These are phyloP conservation scores for cucumber (Cucumis sativus) DNA, from an alignment of 306 rosid genomes.

Conservation along the genomic window Cucumber_9930_V3 NC_026660.2:26466001-26466500, in stretches of 20 bases:
- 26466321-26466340: not conserved
- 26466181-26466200: not conserved
- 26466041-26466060: slow-evolving; percentile 38
- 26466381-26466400: not conserved
- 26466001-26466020: slow-evolving; percentile 46
- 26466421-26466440: not conserved
- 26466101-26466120: slow-evolving; percentile 6
- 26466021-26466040: slow-evolving; percentile 34
- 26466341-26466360: not conserved
- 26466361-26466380: not conserved
- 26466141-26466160: slow-evolving; percentile 4
- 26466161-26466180: slow-evolving; percentile 1
- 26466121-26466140: not conserved
- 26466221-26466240: not conserved
- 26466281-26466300: not conserved
- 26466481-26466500: not conserved
- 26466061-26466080: slow-evolving; percentile 59
- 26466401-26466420: not conserved
- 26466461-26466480: not conserved
- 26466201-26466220: not conserved
- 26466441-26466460: not conserved
- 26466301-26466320: not conserved
- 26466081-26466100: slow-evolving; percentile 59
- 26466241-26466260: not conserved
- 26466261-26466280: not conserved